phyloP scores from a whole-genome alignment of 305 asterid species.

The Lippia alba region DNA sequence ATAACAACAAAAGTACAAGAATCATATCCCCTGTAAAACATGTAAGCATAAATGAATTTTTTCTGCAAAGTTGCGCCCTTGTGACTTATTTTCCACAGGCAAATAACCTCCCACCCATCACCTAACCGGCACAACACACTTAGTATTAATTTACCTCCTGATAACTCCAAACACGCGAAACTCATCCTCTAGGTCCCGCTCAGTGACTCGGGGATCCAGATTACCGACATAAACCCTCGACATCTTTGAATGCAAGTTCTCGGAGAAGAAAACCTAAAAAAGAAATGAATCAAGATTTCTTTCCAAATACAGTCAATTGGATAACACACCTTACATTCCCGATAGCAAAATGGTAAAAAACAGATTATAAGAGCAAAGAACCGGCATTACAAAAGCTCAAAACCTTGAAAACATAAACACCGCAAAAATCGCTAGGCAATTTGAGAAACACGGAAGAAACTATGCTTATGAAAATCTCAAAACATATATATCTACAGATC shows the following conservation, averaged over 20 bases:
- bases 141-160: constrained; percentile 56
- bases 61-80: too few relatives aligned
- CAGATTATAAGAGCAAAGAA: not conserved
- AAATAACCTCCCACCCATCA: too few relatives aligned
- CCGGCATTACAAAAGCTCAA: not conserved
- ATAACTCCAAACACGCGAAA: constrained; percentile 84
- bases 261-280: constrained; percentile 13
- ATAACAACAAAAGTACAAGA: not conserved
- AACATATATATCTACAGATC: too few relatives aligned
- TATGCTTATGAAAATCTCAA: too few relatives aligned
- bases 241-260: constrained; percentile 57
- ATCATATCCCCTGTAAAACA: not conserved
- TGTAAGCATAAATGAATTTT: too few relatives aligned
- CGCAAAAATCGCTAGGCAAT: not conserved
- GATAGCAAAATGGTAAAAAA: not conserved
- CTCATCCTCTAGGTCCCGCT: constrained; percentile 93
- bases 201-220: constrained; percentile 85
- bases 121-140: too few relatives aligned
- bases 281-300: not conserved
- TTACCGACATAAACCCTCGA: constrained; percentile 86
- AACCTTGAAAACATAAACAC: not conserved
- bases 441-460: not conserved
- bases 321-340: not conserved
- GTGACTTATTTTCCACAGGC: too few relatives aligned
- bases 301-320: not conserved